phyloP scores from a whole-genome alignment of 306 rosid genomes.

The Quercus bicolor region DNA sequence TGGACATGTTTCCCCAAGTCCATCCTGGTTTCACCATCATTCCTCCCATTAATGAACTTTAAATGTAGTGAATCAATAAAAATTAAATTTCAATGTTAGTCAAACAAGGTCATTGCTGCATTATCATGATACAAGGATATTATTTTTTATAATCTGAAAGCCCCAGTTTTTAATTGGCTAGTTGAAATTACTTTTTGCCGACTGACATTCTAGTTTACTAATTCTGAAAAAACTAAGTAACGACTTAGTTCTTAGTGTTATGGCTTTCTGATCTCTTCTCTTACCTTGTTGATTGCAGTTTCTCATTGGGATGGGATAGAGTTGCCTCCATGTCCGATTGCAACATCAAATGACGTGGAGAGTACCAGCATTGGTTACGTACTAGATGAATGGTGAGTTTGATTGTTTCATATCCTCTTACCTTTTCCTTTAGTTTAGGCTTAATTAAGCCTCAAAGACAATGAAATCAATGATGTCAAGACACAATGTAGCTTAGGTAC shows the following conservation, averaged over 20 bases:
- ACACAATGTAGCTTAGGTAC: neutral
- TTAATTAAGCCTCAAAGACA: neutral
- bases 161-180: neutral
- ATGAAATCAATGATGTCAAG: neutral
- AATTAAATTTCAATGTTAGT: neutral
- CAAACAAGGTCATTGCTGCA: neutral
- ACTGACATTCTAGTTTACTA: conserved; percentile 3
- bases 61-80: neutral
- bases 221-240: neutral
- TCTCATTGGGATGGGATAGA: conserved; percentile 75
- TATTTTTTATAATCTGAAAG: neutral
- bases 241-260: neutral
- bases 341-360: conserved; percentile 32
- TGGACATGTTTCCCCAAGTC: neutral
- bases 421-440: neutral
- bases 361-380: conserved; percentile 55
- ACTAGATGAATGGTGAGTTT: conserved; percentile 83
- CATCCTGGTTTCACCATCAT: neutral
- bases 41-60: neutral
- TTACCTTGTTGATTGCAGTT: conserved; percentile 45
- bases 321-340: conserved; percentile 34
- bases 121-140: neutral
- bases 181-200: neutral
- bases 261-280: neutral
- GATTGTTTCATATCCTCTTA: neutral